These are phyloP conservation scores for Mycena pura DNA, from an alignment of 768 basidiomycete genomes.

Conservation along the genomic window DNA sequence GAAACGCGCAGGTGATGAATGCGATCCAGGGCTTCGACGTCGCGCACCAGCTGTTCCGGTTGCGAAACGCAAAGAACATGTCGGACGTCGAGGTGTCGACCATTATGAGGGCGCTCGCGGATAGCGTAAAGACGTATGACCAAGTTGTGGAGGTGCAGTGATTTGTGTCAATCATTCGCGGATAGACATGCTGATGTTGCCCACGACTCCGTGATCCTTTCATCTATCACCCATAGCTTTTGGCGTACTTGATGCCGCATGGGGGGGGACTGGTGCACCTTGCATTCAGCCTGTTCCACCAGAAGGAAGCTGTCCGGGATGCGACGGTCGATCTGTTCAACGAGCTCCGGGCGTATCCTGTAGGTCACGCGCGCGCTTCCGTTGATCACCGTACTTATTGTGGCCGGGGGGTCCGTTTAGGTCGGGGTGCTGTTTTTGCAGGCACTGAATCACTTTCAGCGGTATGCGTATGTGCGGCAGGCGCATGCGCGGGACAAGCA, in stretches of 20 bases:
- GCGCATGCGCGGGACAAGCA: conserved; percentile 69
- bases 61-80: conserved; percentile 77
- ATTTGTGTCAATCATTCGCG: background rate
- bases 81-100: conserved; percentile 73
- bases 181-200: no score
- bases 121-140: conserved; percentile 80
- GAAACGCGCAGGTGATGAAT: conserved; percentile 55
- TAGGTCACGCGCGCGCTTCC: conserved; percentile 53
- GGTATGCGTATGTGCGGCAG: conserved; percentile 86
- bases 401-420: no score
- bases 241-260: conserved; percentile 77
- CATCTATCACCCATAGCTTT: conserved; percentile 57
- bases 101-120: conserved; percentile 78
- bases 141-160: conserved; percentile 85
- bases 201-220: conserved; percentile 3
- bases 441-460: conserved; percentile 86
- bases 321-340: conserved; percentile 86
- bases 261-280: conserved; percentile 85
- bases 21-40: conserved; percentile 85
- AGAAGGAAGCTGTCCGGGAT: conserved; percentile 75
- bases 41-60: conserved; percentile 81
- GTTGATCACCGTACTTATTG: no score
- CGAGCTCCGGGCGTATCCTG: conserved; percentile 76
- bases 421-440: conserved; percentile 81
- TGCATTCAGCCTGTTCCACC: conserved; percentile 92